These are phyloP conservation scores for Manihot esculenta DNA, from an alignment of 441 rosid species.

Conservation along the genomic window DNA sequence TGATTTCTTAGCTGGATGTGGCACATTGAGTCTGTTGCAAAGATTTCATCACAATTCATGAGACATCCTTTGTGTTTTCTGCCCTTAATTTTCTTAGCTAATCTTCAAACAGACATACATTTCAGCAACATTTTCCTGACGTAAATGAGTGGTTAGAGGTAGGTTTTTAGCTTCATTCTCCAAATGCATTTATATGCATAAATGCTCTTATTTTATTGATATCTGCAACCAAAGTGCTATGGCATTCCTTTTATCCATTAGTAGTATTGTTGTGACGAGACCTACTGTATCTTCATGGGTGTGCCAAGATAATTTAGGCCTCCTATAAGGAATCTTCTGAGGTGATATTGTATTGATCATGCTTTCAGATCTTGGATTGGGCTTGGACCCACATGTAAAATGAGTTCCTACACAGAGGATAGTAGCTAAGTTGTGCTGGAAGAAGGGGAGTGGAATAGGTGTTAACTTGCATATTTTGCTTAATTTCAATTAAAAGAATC, in stretches of 20 bases:
- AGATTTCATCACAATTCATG: neutral
- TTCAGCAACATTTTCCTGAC: too few relatives aligned
- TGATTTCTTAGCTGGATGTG: neutral
- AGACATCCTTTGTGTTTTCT: neutral
- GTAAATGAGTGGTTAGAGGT: too few relatives aligned
- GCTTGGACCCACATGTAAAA: neutral
- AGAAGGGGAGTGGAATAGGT: neutral
- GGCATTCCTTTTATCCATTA: neutral
- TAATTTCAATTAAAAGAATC: neutral
- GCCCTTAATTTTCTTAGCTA: neutral
- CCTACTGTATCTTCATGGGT: neutral
- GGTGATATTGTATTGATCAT: neutral
- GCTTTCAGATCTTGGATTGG: neutral
- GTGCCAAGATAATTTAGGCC: neutral
- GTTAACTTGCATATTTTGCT: neutral
- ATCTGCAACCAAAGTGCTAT: neutral
- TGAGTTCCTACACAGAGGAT: neutral
- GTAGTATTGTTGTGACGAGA: neutral
- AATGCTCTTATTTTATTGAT: neutral
- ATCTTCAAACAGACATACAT: neutral
- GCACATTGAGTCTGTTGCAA: neutral
- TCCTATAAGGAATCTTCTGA: neutral
- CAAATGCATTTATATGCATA: neutral
- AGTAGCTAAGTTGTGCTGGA: neutral
- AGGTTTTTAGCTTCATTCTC: neutral